Evolutionary conservation across 1,139 yeast genomes (phyloP), one percentile per base, ranked within the genome.

Genomic region (Geotrichum armillariae): DNA sequence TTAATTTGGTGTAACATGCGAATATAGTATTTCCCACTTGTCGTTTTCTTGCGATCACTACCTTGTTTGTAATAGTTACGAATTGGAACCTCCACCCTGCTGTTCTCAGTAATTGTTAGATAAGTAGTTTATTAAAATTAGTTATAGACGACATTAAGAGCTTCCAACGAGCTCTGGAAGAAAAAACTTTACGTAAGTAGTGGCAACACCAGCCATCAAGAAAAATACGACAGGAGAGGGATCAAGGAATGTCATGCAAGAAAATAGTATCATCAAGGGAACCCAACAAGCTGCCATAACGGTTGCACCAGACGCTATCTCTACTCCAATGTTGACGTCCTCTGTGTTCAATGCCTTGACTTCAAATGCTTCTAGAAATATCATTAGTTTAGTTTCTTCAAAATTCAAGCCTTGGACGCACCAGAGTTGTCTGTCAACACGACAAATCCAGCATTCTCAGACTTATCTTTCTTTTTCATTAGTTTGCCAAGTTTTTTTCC

Each of bases 111-210:
- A n/a, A n/a, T n/a, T n/a, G n/a, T n/a, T n/a, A n/a, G n/a, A n/a
- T n/a, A n/a, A n/a, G n/a, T n/a, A n/a, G n/a, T n/a, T n/a, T n/a
- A n/a, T n/a, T n/a, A n/a, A n/a, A n/a, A n/a, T n/a, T n/a, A n/a
- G n/a, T n/a, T n/a, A n/a, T n/a, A n/a, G 11, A 25, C 29, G 7
- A 25, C 29, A 7, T 25, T 25, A 40, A 7, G 40, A 11, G 33
- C 39, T 39, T 36, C 52, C 54, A 27, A 47, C 49, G 9, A 52
- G 41, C 18, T 52, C 54, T 9, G 54, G 54, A 20, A 52, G 47
- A 23, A 48, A 52, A 18, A 52, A 21, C n/a, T 52, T 47, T 9
- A 46, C 49, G 42, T 52, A 52, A 7, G 50, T 44, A 16, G 52
- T 48, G 9, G 49, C 52, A 21, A 49, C 21, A 12, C 54, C 54